Conservation (phyloP, 345 rosid species). For the Mercurialis annua region DNA sequence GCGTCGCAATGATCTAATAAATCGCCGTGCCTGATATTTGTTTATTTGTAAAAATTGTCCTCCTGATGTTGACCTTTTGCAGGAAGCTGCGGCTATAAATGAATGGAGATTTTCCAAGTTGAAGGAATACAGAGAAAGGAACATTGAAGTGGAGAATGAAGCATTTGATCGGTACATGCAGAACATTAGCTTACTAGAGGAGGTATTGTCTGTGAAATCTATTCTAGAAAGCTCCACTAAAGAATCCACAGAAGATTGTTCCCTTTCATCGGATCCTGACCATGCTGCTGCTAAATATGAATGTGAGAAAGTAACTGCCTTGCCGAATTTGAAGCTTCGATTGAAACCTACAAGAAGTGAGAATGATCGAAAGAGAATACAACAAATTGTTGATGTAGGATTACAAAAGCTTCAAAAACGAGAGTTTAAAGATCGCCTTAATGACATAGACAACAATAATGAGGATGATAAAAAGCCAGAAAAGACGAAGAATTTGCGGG, state of each 20-base stretch:
- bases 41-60: not conserved
- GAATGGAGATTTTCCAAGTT: conserved; percentile 93
- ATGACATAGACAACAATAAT: conserved; percentile 26
- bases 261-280: conserved; percentile 16
- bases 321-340: conserved; percentile 49
- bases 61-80: conserved; percentile 25
- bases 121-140: conserved; percentile 66
- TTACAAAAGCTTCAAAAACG: conserved; percentile 47
- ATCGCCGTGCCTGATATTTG: conserved; percentile 6
- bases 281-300: conserved; percentile 30
- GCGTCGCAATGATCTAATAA: not conserved
- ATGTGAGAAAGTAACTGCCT: conserved; percentile 24
- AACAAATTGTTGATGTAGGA: conserved; percentile 55
- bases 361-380: conserved; percentile 49
- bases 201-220: conserved; percentile 56
- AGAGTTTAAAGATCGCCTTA: conserved; percentile 22
- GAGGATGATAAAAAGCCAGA: conserved; percentile 33
- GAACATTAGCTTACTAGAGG: conserved; percentile 70
- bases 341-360: conserved; percentile 48
- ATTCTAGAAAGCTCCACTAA: conserved; percentile 30
- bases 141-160: conserved; percentile 73
- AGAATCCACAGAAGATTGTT: conserved; percentile 30
- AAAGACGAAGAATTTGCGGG: conserved; percentile 30
- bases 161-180: conserved; percentile 81
- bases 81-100: conserved; percentile 84